A percentile compares a stretch with the other conserved stretches of the same genome.
Evolutionary conservation across 1,284 basidiomycete species (phyloP).

Genomic region (Fomes fomentarius): DNA sequence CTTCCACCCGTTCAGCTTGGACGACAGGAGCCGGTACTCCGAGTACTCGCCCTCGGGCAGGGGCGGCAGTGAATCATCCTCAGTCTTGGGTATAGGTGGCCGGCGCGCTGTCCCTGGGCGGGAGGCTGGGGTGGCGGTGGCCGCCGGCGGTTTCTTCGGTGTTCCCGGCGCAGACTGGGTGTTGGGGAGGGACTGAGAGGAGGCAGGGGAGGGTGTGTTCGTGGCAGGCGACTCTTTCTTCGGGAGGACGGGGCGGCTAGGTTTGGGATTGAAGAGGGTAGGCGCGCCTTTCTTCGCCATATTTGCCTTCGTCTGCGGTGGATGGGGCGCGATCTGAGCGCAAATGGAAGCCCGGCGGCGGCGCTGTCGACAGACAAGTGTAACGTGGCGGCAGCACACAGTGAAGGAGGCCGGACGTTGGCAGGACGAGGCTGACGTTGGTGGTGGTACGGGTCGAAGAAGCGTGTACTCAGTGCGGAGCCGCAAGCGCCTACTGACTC

Average conservation of each 20-base stretch:
- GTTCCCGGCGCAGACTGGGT: conserved; percentile 21
- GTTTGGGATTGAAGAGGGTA: conserved; percentile 28
- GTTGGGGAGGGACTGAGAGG: conserved; percentile 9
- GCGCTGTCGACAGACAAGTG: background rate
- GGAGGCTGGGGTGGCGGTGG: conserved; percentile 15
- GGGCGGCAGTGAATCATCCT: conserved; percentile 45
- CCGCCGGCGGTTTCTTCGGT: conserved; percentile 15
- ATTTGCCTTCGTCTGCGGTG: conserved; percentile 5
- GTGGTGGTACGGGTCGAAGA: conserved; percentile 23
- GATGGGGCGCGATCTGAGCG: conserved; percentile 4
- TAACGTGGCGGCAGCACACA: conserved; percentile 7
- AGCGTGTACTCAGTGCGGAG: conserved; percentile 19
- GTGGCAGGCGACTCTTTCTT: conserved; percentile 23
- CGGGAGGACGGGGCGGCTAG: conserved; percentile 17
- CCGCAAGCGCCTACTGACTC: conserved; percentile 22
- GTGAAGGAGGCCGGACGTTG: conserved; percentile 3
- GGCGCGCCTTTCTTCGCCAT: conserved; percentile 28
- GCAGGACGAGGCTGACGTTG: conserved; percentile 15
- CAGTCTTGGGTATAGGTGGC: conserved; percentile 36
- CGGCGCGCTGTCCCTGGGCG: conserved; percentile 30
- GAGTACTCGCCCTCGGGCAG: conserved; percentile 65
- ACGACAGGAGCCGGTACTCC: conserved; percentile 77
- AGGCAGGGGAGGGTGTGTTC: conserved; percentile 20
- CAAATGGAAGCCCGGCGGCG: background rate
- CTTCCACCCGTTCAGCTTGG: conserved; percentile 79